Conservation (phyloP, 2,329 filamentous ascomycete genomes). For the Fonsecaea pedrosoi region DNA sequence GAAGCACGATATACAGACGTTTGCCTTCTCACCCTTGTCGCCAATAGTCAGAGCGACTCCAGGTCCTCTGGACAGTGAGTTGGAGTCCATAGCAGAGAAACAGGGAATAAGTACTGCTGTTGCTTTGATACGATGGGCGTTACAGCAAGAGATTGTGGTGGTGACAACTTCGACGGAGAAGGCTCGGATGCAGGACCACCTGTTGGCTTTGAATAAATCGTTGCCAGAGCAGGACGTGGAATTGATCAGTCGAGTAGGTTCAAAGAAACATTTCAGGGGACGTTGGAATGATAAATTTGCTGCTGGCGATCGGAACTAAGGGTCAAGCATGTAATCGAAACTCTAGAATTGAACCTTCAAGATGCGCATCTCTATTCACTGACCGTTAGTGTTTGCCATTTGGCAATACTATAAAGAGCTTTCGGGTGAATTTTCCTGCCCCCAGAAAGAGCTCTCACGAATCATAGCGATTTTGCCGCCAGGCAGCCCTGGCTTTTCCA, state of each 20-base stretch:
- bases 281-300: conserved; percentile 22
- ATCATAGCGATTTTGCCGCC: neutral
- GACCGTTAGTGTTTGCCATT: neutral
- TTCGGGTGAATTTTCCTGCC: neutral
- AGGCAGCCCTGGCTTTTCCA: neutral
- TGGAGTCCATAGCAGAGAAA: conserved; percentile 13
- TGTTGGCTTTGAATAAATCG: conserved; percentile 6
- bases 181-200: conserved; percentile 20
- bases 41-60: conserved; percentile 18
- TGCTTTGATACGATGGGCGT: conserved; percentile 16
- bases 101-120: conserved; percentile 19
- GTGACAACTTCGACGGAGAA: conserved; percentile 18
- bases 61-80: conserved; percentile 8
- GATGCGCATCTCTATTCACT: neutral
- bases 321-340: too few relatives aligned
- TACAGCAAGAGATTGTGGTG: conserved; percentile 17
- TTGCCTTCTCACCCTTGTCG: conserved; percentile 22
- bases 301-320: conserved; percentile 11
- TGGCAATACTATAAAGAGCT: neutral
- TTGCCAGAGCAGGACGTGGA: conserved; percentile 10
- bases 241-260: conserved; percentile 14
- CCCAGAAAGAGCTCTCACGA: neutral
- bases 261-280: conserved; percentile 18
- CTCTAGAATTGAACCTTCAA: neutral
- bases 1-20: conserved; percentile 10